phyloP scores from a whole-genome alignment of 148 eudicot genomes.

The Suaeda aralocaspica region DNA sequence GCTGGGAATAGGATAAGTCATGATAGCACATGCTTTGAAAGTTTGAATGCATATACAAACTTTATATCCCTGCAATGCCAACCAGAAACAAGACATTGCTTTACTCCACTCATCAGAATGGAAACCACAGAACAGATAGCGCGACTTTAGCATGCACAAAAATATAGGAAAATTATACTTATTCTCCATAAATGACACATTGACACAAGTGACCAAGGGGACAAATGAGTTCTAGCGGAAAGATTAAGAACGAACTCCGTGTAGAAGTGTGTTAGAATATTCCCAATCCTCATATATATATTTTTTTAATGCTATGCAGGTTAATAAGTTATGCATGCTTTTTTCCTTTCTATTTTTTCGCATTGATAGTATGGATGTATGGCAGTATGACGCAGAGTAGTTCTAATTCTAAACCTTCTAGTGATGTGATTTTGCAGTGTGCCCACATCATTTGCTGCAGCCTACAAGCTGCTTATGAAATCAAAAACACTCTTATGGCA shows the following conservation, averaged over 20 bases:
- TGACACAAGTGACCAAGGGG: neutral
- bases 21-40: neutral
- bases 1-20: neutral
- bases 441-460: no score
- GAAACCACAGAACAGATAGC: neutral
- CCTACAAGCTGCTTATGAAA: no score
- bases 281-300: neutral
- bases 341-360: no score
- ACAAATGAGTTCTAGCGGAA: neutral
- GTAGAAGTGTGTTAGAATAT: neutral
- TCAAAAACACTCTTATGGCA: no score
- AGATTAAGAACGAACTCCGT: neutral
- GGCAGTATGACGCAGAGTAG: no score
- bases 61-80: neutral
- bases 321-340: no score
- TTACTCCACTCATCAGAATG: neutral
- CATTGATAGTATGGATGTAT: no score
- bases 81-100: conserved; percentile 1
- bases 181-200: neutral
- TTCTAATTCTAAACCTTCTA: no score
- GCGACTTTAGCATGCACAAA: neutral
- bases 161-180: neutral
- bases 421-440: no score
- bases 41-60: neutral
- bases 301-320: neutral